Conservation (phyloP, 2,329 filamentous ascomycete species). For the Parafenestella ontariensis region DNA sequence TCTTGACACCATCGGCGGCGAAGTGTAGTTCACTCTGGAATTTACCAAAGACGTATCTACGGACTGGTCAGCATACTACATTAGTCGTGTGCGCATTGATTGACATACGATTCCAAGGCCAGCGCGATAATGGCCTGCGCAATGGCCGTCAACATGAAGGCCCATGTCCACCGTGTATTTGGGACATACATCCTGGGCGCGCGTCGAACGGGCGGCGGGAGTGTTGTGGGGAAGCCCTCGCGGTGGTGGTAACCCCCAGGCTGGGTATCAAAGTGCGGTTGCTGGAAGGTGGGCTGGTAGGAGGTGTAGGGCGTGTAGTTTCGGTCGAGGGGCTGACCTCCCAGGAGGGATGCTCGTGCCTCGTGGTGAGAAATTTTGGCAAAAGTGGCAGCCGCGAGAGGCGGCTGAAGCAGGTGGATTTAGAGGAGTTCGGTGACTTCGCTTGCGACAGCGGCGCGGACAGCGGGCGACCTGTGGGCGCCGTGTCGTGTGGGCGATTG, state of each 20-base stretch:
- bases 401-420: constrained; percentile 42
- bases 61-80: constrained; percentile 13
- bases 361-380: constrained; percentile 64
- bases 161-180: constrained; percentile 85
- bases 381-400: constrained; percentile 41
- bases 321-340: constrained; percentile 61
- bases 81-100: background rate
- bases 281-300: constrained; percentile 51
- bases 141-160: constrained; percentile 76
- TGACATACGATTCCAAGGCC: constrained; percentile 81
- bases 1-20: constrained; percentile 48
- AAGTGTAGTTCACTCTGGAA: constrained; percentile 72
- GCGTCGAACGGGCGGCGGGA: constrained; percentile 46
- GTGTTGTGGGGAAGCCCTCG: constrained; percentile 52
- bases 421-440: constrained; percentile 15
- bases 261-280: constrained; percentile 54
- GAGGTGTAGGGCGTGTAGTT: constrained; percentile 55
- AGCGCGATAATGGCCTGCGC: constrained; percentile 82
- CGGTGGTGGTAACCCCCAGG: constrained; percentile 56
- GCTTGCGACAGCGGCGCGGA: constrained; percentile 14
- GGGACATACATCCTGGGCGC: constrained; percentile 72
- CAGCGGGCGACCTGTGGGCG: constrained; percentile 17
- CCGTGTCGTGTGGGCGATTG: constrained; percentile 14
- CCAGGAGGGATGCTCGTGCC: constrained; percentile 65
- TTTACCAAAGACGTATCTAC: constrained; percentile 84